These are phyloP conservation scores for Sanghuangporus sanghuang DNA, from an alignment of 1,284 basidiomycete genomes.

Conservation along the genomic window DNA sequence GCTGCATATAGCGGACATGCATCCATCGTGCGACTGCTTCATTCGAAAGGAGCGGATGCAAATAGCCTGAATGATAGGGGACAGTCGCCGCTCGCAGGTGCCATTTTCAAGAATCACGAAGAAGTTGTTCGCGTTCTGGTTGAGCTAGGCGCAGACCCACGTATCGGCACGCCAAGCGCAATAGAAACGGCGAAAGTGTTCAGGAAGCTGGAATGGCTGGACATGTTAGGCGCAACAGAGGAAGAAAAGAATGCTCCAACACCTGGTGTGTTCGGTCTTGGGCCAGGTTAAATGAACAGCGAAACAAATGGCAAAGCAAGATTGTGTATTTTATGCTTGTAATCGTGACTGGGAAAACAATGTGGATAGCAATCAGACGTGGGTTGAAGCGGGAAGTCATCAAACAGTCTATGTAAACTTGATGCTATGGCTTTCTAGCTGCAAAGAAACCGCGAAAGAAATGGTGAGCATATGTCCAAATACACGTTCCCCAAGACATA, in stretches of 20 bases:
- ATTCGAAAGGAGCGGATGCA: constrained; percentile 57
- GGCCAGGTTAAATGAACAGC: background rate
- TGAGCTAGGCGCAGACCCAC: constrained; percentile 63
- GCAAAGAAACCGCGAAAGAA: constrained; percentile 18
- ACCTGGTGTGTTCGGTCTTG: constrained; percentile 5
- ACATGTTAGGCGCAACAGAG: constrained; percentile 49
- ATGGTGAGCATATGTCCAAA: background rate
- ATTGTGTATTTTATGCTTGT: too few relatives aligned
- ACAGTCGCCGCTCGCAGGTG: constrained; percentile 80
- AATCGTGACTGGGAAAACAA: background rate
- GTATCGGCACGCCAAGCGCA: constrained; percentile 66
- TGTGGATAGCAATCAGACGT: background rate
- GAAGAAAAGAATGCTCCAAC: constrained; percentile 33
- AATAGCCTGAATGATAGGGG: constrained; percentile 72
- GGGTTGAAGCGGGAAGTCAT: background rate
- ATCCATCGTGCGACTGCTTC: constrained; percentile 47
- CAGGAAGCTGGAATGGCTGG: constrained; percentile 47
- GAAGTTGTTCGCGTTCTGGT: constrained; percentile 59
- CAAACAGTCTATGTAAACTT: constrained; percentile 47
- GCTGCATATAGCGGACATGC: constrained; percentile 75
- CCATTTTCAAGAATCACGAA: constrained; percentile 70
- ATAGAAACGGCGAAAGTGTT: constrained; percentile 71
- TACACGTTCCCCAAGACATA: constrained; percentile 33
- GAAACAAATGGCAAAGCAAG: too few relatives aligned
- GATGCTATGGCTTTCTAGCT: constrained; percentile 82